Percentiles rank a stretch among this genome's conserved stretches.
These are phyloP conservation scores for Micractinium conductrix DNA, from an alignment of 139 green algal genomes.

Conservation along the genomic window DNA sequence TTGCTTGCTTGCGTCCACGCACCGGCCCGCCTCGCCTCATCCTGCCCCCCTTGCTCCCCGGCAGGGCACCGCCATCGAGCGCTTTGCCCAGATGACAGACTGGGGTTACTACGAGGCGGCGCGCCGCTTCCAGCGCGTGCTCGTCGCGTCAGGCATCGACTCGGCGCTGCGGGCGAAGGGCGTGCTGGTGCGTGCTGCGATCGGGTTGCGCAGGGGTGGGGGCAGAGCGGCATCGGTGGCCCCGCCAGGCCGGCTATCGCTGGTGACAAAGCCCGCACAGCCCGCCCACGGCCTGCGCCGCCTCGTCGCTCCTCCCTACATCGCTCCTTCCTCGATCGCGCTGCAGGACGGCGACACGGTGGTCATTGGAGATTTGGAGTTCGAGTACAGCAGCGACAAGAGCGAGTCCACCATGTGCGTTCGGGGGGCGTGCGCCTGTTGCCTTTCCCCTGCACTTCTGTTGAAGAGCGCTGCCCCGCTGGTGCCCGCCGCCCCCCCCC, in stretches of 20 bases:
- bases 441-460: too few species aligned
- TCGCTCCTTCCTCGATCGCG: neutral
- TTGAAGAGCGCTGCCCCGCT: too few species aligned
- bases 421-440: too few species aligned
- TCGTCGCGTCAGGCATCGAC: slow-evolving; percentile 75
- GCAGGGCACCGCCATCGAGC: slow-evolving; percentile 77
- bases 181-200: slow-evolving; percentile 26
- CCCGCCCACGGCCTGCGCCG: neutral
- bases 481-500: too few species aligned
- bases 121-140: slow-evolving; percentile 71
- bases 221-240: neutral
- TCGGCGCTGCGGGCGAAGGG: slow-evolving; percentile 61
- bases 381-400: slow-evolving; percentile 73
- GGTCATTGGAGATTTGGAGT: slow-evolving; percentile 76
- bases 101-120: slow-evolving; percentile 95
- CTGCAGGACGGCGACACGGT: slow-evolving; percentile 81
- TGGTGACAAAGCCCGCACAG: too few species aligned
- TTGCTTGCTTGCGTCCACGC: neutral
- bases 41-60: slow-evolving; percentile 48
- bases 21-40: too few species aligned
- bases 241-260: neutral
- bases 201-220: too few species aligned
- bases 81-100: slow-evolving; percentile 94
- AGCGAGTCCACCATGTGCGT: slow-evolving; percentile 64
- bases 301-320: neutral